Evolutionary conservation across 2,329 filamentous ascomycete genomes (phyloP), one percentile per base, ranked within the genome.

Genomic region (Aspergillus thermomutatus): DNA sequence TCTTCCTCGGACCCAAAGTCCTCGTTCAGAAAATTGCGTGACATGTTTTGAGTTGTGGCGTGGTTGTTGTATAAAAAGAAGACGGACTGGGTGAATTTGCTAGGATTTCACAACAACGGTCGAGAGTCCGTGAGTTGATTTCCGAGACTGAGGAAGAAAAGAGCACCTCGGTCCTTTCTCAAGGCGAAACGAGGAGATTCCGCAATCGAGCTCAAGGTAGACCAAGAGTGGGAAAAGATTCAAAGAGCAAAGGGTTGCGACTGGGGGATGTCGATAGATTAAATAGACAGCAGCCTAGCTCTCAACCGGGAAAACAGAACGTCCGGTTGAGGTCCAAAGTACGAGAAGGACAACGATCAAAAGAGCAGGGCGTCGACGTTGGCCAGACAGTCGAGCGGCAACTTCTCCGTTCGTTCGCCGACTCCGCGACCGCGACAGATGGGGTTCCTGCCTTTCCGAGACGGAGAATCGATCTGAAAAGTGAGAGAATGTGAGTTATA

Each of bases 1-100:
- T 94, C 90, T 47, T 89, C 88, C 55, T 83, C 82, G 53, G 81
- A 82, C 28, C 77, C 79, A 56, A 82, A 82, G 60, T 82, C 77
- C 49, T 81, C 75, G 63, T 81, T 76, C 21, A 80, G 64, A 62
- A 82, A 72, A 57, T 78, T 77, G 46, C 75, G 74, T 68, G 75
- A 72, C 68, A 73, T 72, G 53, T 58, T 52, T 28, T 10, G 31
- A 17, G 28, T 19, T 21, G 14, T 40, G 19, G 14, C 23, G 43
- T 26, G 11, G 10, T 7, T 26, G 43, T 46, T 14, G 11, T 11
- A 25, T 46, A 14, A 23, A 26, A 28, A 50, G 25, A 4, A 4
- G 23, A 25, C 27, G 25, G 3, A 40, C 10, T 31, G 11, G 43
- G 23, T 19, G 17, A 23, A 45, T 21, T 43, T n/a, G 40, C 14